Evolutionary conservation across 148 eudicot genomes (phyloP), one percentile per base, ranked within the genome.

Genomic region (Rhododendron mucronatum): DNA sequence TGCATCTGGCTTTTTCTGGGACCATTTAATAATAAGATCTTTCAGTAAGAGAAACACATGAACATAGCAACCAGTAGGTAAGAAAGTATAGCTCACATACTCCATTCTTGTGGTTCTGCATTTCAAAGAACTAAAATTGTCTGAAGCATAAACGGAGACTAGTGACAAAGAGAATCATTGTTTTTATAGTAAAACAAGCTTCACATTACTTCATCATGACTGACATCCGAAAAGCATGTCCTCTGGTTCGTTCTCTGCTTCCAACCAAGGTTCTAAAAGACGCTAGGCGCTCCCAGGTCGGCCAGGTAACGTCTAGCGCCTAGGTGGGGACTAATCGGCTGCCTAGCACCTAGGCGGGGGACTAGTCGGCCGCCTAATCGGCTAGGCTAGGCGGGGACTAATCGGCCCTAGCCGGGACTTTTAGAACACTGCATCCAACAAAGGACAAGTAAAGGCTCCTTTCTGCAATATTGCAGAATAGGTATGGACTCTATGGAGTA

Each of bases 111-210:
- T 92, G 30, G 98, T 93, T 89, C 98, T 91, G 94, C 99, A 96
- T 89, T 95, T 96, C 92, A 96, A 92, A 61, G 99, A 96, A 71
- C 97, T 94, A 89, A 93, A 96, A 88, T 92, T 95, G 89, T 95
- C 98, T 76, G 96, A 92, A 28, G 99, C 98, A 89, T 96, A 96
- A 69, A 96, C 95, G n/a, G 98, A 94, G 87, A 96, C 99, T 16
- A n/a, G 99, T 96, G 90, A 93, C 95, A 41, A 28, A 96, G 95
- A 8, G 98, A 96, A 90, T 96, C 98, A 82, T 95, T 95, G 87
- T 95, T 96, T 41, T 41, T 41, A 5, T 41, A 41, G 45, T 5
- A 41, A 91, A 95, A 96, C 92, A 96, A 90, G 92, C 99, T 96
- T 88, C 99, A 87, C 55, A 96, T 95, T 39, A 96, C 99, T 93